These are phyloP conservation scores for Trichosporon faecale DNA, from an alignment of 1,284 basidiomycete species.

Conservation along the genomic window DNA sequence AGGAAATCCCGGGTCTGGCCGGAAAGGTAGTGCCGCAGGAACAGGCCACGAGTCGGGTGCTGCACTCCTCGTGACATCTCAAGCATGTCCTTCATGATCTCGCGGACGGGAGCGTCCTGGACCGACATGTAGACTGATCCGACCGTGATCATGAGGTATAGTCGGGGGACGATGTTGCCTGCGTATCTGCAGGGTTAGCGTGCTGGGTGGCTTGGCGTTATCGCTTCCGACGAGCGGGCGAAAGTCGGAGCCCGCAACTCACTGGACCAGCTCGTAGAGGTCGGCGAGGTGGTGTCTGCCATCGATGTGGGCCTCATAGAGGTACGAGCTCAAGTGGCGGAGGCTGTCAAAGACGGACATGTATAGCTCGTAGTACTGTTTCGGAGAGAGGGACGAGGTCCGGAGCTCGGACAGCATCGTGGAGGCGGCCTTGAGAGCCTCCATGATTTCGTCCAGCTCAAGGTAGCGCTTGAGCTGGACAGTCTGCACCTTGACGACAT, in stretches of 20 bases:
- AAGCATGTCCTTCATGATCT: constrained; percentile 99
- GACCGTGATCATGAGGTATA: constrained; percentile 97
- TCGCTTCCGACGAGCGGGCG: not conserved
- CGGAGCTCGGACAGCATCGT: constrained; percentile 91
- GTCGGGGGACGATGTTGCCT: constrained; percentile 73
- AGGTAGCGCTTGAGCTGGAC: constrained; percentile 90
- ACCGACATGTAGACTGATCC: constrained; percentile 97
- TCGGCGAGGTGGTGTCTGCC: constrained; percentile 90
- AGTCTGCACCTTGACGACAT: constrained; percentile 84
- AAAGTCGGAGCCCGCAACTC: constrained; percentile 43
- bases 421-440: constrained; percentile 89
- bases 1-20: constrained; percentile 91
- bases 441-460: constrained; percentile 92
- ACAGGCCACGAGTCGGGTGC: constrained; percentile 87
- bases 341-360: constrained; percentile 96
- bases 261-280: constrained; percentile 95
- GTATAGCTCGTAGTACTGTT: constrained; percentile 96
- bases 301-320: constrained; percentile 86
- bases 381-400: constrained; percentile 84
- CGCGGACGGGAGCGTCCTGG: constrained; percentile 88
- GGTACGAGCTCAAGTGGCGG: constrained; percentile 86
- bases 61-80: constrained; percentile 95
- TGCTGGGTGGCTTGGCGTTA: not conserved
- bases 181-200: constrained; percentile 37
- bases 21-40: constrained; percentile 88